Base-by-base conservation (phyloP, 129 eudicot species). In the Saussurea involucrata region DNA sequence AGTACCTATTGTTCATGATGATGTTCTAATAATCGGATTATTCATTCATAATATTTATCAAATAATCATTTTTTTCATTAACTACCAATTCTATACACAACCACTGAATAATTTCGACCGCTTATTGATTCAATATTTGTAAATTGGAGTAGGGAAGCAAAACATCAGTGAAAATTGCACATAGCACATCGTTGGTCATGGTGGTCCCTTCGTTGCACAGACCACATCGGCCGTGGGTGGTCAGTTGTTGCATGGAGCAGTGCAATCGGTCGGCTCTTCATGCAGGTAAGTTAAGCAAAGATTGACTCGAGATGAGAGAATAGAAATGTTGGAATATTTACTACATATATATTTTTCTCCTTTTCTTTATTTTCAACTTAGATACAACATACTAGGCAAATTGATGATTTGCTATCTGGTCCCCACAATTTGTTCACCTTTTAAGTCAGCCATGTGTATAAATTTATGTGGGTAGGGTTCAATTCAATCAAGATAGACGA, bases 111-210 rank as follows among this genome's bases (percentile, higher is more conserved):
- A 46, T 46, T 46, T 15, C 3, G 57, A 46, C 20, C 57, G 4
- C 57, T 46, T 46, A 46, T 13, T 46, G 57, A 46, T 46, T 46
- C 57, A 46, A 13, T 46, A 4, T 46, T 46, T 46, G 63, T 57
- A 57, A 20, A 24, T 36, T n/a, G 25, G 31, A 53, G 18, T 31
- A 20, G 76, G 28, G 27, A 42, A 44, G 44, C 21, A 7, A 20
- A 66, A 53, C 63, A 24, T 73, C 74, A 80, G 74, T 80, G 69
- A 36, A n/a, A 24, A 66, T 73, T 37, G 61, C 75, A 53, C 69
- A 66, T 31, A 66, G 46, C 83, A 49, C 75, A 33, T n/a, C 65
- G 0, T 44, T 64, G 3, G 21, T n/a, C 32, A 27, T 29, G 46
- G n/a, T 18, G 24, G 42, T 13, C 40, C 69, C 79, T 73, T 33